Base-by-base conservation (phyloP, 805 yeast genomes). In the Candida ovalis region DNA sequence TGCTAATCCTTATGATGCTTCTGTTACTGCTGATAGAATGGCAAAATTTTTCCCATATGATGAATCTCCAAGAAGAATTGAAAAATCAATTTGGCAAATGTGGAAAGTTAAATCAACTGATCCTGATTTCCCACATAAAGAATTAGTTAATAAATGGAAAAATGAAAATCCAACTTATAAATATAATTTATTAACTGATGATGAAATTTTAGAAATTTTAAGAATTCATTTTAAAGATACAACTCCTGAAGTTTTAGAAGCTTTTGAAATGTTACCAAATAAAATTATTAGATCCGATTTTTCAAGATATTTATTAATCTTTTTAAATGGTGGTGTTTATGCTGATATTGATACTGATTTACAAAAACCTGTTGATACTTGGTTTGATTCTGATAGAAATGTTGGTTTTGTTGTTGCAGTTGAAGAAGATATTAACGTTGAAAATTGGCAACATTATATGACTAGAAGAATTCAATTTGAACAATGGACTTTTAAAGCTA, bases 401-500 rank as follows among this genome's bases (percentile, higher is more conserved):
- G 69, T 80, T 43, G 86, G 86, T 1, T 73, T 78, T 59, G 78
- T 79, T 36, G 66, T 80, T 24, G 75, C 78, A 6, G 69, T 81
- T 39, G 86, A 81, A 52, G 72, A 72, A 39, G 86, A 81, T 56
- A 67, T 78, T 45, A 76, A 72, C 47, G 73, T 74, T 40, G 72
- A 74, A 42, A 70, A 78, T 56, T 81, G 86, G 86, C 70, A 73
- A 50, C 69, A 71, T 43, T 72, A 76, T 49, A 68, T 71, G 59
- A 72, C 75, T 23, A 65, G 84, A 58, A 68, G 85, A 57, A 68
- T 81, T 37, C 85, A 81, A 58, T 76, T 81, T 55, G 81, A 82
- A 45, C 85, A 81, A 59, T 81, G 83, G 74, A 74, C 82, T 8
- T 66, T 81, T 41, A 83, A 80, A 61, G 73, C 82, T 22, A 80